Evolutionary conservation across 345 rosid genomes (phyloP).

Genomic region (Corymbia maculata): DNA sequence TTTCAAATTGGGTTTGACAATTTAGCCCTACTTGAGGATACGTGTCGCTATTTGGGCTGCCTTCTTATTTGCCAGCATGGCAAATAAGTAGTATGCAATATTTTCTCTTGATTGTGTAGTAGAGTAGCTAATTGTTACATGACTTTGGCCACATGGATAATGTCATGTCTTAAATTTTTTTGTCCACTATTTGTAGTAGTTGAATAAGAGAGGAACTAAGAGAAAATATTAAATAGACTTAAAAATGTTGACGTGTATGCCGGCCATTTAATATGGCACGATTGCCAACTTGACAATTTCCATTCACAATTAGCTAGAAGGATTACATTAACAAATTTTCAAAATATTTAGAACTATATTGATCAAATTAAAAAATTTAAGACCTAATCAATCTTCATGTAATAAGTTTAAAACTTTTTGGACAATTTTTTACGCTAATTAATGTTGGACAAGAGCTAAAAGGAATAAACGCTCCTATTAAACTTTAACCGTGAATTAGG

Average conservation of each 20-base stretch:
- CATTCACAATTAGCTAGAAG: accelerated
- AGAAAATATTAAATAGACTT: not conserved
- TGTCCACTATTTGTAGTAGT: not conserved
- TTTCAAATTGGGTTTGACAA: no score
- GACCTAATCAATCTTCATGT: accelerated
- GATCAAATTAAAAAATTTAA: accelerated
- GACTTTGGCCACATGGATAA: not conserved
- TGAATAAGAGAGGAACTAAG: not conserved
- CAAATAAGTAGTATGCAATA: no score
- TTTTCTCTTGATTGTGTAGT: not conserved
- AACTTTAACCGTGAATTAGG: no score
- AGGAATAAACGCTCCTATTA: no score
- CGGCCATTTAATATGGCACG: accelerated
- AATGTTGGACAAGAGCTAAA: not conserved
- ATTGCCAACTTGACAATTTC: accelerated
- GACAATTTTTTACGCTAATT: not conserved
- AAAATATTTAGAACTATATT: not conserved
- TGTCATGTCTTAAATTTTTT: not conserved
- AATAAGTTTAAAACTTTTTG: not conserved
- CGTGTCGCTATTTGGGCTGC: no score
- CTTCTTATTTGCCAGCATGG: no score
- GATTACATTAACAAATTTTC: not conserved
- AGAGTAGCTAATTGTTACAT: not conserved
- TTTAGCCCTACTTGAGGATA: no score
- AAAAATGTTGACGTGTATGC: not conserved